phyloP scores from a whole-genome alignment of 106 monocot genomes.

The Acanthochlamys bracteata region DNA sequence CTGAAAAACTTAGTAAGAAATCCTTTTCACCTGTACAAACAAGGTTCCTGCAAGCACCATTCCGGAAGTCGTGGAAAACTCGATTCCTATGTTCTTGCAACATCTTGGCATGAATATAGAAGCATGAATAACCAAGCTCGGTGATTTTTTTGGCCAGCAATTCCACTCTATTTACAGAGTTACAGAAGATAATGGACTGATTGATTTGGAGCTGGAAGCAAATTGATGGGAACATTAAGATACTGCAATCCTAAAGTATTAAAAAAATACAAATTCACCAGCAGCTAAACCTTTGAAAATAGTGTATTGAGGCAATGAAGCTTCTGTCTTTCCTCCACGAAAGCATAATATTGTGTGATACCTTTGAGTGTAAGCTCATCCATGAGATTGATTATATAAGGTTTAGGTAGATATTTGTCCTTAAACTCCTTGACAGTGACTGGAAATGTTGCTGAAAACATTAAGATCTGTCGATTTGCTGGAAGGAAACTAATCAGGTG shows the following conservation, averaged over 20 bases:
- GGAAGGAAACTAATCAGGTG: conserved; percentile 78
- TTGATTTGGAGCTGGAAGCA: conserved; percentile 76
- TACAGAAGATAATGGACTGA: conserved; percentile 97
- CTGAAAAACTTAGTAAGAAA: neutral
- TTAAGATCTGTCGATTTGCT: conserved; percentile 58
- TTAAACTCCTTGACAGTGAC: conserved; percentile 94
- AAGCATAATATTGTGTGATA: conserved; percentile 94
- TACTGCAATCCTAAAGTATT: too few relatives aligned
- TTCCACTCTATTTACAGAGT: conserved; percentile 95
- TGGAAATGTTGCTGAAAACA: conserved; percentile 97
- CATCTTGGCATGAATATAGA: conserved; percentile 97
- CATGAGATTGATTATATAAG: conserved; percentile 95
- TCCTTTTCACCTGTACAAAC: conserved; percentile 71
- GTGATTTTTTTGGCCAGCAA: conserved; percentile 94
- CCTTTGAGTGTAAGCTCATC: conserved; percentile 96
- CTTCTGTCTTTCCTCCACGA: conserved; percentile 97
- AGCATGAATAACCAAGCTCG: conserved; percentile 94
- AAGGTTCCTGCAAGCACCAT: conserved; percentile 96
- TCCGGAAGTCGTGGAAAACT: conserved; percentile 99
- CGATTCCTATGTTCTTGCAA: conserved; percentile 90
- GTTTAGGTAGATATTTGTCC: conserved; percentile 70
- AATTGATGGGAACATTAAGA: neutral
- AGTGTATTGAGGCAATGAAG: conserved; percentile 97
- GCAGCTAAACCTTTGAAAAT: conserved; percentile 77
- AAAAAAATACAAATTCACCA: neutral